Percentiles rank a stretch among this genome's conserved stretches.
Evolutionary conservation across 192 early-diverging fungal genomes (phyloP).

Genomic region (Umbelopsis sp.): DNA sequence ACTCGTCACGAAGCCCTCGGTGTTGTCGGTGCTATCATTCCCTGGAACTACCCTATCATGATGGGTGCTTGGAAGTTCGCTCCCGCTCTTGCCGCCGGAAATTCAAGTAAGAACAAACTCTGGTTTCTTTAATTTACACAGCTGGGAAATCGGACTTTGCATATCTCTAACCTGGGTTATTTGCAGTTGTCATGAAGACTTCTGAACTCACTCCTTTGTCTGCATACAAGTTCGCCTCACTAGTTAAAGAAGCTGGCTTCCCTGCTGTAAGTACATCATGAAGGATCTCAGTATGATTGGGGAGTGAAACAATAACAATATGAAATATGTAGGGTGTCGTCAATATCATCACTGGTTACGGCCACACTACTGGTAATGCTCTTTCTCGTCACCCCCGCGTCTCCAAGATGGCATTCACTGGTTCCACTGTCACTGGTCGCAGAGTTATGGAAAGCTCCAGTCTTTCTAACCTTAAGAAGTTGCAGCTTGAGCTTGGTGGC

Average conservation of each 20-base stretch:
- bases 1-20: slow-evolving; percentile 66
- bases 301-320: neutral
- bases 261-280: slow-evolving; percentile 48
- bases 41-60: slow-evolving; percentile 73
- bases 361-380: slow-evolving; percentile 54
- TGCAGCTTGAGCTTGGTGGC: slow-evolving; percentile 84
- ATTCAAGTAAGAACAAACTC: slow-evolving; percentile 50
- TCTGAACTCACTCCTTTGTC: slow-evolving; percentile 67
- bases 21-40: slow-evolving; percentile 77
- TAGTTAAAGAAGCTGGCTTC: slow-evolving; percentile 72
- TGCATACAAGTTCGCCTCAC: slow-evolving; percentile 61
- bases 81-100: slow-evolving; percentile 75
- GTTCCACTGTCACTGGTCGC: slow-evolving; percentile 70
- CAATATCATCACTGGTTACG: slow-evolving; percentile 81
- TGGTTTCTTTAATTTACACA: neutral
- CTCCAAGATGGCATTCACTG: slow-evolving; percentile 70
- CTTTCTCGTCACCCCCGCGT: slow-evolving; percentile 63
- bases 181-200: slow-evolving; percentile 74
- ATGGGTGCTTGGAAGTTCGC: slow-evolving; percentile 79
- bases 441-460: slow-evolving; percentile 59
- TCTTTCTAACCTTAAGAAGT: slow-evolving; percentile 64
- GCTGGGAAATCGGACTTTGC: neutral
- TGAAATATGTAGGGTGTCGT: slow-evolving; percentile 61
- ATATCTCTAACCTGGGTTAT: neutral
- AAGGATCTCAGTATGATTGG: neutral